Base-by-base conservation (phyloP, 805 yeast species). In the Candida qinlingensis region DNA sequence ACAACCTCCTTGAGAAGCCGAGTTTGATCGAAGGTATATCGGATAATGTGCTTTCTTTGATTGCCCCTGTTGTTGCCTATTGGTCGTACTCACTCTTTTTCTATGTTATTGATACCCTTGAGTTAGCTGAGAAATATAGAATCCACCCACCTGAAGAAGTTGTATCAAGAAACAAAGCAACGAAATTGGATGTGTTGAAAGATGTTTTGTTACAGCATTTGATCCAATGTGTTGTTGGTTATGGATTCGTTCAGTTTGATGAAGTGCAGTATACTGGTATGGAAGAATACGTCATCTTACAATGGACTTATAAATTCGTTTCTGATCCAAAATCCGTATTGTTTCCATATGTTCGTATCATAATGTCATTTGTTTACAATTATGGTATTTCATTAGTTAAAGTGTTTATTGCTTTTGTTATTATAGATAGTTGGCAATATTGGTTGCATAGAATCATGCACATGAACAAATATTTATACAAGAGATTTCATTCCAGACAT, bases 341-440 rank as follows among this genome's bases (percentile, higher is more conserved):
- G 54, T 31, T 79, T 2, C 85, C 90, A 11, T 6, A 26, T 5
- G 39, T 42, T 5, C 31, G 26, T 12, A 11, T 19, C 8, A 7
- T 42, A 5, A 72, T 76, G 52, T 55, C 61, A 13, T 56, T 70
- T 8, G 72, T 87, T 30, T 89, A 87, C 67, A 73, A 76, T 71
- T 80, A 81, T 58, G 87, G 85, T 5, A 62, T 80, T 56, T 82
- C 96, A 1, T 40, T 69, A 1, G 29, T 79, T n/a, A 81, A 81
- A 55, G 66, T 89, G 33, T 43, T 69, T 11, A 42, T 73, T 31
- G 96, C 95, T 3, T 83, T 90, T 60, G 62, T 80, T 45, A 71
- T 94, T 53, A 77, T 94, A 58, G 99, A 94, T 65, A 77, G 96
- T 4, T 94, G 99, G 99, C 99, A 94, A 70, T 94, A 87, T 67